Evolutionary conservation across 2,329 filamentous ascomycete species (phyloP).

Genomic region (Sclerotinia minor): DNA sequence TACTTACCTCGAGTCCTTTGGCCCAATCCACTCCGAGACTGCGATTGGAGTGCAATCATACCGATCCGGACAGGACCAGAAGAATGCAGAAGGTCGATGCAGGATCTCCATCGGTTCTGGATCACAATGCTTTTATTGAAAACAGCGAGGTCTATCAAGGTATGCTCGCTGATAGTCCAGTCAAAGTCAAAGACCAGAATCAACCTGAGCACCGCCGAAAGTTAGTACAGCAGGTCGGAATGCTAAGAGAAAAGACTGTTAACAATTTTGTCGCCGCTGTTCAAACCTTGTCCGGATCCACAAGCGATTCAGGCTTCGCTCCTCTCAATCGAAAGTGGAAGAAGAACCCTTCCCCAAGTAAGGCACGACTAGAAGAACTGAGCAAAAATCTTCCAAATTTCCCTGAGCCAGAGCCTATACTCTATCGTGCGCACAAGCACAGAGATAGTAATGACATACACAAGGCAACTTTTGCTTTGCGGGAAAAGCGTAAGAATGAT

Average conservation of each 20-base stretch:
- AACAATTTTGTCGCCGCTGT: conserved; percentile 9
- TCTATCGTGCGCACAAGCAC: neutral
- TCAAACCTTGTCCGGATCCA: conserved; percentile 5
- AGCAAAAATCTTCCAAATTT: conserved; percentile 22
- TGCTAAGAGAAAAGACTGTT: conserved; percentile 8
- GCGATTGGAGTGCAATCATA: conserved; percentile 31
- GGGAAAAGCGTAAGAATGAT: neutral
- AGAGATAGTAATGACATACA: conserved; percentile 21
- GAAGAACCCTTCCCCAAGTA: conserved; percentile 37
- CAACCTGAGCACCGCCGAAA: neutral
- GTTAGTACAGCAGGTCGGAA: neutral
- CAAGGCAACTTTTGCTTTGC: neutral
- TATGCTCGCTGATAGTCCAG: conserved; percentile 18
- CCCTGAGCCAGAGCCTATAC: conserved; percentile 1
- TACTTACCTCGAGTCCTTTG: conserved; percentile 36
- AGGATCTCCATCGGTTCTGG: conserved; percentile 31
- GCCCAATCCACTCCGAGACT: conserved; percentile 38
- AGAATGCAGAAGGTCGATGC: conserved; percentile 29
- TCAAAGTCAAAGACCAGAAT: neutral
- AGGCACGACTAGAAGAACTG: conserved; percentile 33
- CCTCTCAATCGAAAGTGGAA: conserved; percentile 26
- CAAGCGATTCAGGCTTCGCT: conserved; percentile 8
- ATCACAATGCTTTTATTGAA: conserved; percentile 20
- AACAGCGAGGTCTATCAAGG: conserved; percentile 3
- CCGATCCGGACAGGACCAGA: conserved; percentile 30